phyloP scores from a whole-genome alignment of 768 basidiomycete species.

The Termitomyces heimii region DNA sequence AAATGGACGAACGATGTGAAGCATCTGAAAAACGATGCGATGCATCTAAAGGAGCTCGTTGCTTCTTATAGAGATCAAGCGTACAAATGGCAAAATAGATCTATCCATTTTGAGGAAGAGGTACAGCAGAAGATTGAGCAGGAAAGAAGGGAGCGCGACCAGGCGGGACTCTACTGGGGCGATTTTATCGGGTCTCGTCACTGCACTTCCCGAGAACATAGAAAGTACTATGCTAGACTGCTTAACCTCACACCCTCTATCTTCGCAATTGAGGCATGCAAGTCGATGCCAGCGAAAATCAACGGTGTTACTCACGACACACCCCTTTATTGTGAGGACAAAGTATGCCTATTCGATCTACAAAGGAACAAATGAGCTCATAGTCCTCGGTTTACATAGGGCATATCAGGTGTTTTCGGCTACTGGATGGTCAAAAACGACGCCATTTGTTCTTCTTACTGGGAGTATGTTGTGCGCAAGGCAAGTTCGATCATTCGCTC shows the following conservation, averaged over 20 bases:
- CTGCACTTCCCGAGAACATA: not conserved
- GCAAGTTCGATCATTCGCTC: not conserved
- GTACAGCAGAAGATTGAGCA: not conserved
- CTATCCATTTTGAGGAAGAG: not conserved
- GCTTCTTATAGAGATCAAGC: not conserved
- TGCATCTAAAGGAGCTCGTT: not conserved
- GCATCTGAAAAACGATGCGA: no score
- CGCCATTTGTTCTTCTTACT: not conserved
- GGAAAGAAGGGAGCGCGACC: constrained; percentile 3
- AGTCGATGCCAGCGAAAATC: constrained; percentile 6
- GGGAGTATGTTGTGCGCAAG: not conserved
- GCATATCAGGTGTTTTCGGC: not conserved
- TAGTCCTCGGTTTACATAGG: not conserved
- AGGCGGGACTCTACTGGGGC: constrained; percentile 9
- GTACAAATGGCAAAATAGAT: not conserved
- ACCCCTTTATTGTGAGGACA: constrained; percentile 10
- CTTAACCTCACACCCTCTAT: constrained; percentile 6
- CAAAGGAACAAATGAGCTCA: not conserved
- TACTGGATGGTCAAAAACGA: not conserved
- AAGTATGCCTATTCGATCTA: not conserved
- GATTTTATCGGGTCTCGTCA: constrained; percentile 1
- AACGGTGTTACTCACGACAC: constrained; percentile 5
- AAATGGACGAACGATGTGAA: no score
- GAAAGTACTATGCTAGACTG: constrained; percentile 6
- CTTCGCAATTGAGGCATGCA: constrained; percentile 11